These are phyloP conservation scores for Auxenochlorella pyrenoidosa DNA, from an alignment of 139 green algal genomes.

Conservation along the genomic window DNA sequence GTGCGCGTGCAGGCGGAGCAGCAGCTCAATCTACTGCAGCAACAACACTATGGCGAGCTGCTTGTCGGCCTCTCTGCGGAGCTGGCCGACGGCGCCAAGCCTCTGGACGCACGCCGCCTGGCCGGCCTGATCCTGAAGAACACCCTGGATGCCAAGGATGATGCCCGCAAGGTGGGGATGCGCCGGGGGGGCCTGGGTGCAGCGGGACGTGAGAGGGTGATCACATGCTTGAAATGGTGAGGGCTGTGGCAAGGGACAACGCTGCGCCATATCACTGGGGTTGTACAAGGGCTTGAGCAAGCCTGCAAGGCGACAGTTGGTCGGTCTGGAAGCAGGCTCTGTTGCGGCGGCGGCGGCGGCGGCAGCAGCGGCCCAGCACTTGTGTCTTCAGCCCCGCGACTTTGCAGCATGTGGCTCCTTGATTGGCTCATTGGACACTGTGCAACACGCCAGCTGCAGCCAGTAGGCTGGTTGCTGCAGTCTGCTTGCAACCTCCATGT, in stretches of 20 bases:
- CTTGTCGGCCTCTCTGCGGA: constrained; percentile 80
- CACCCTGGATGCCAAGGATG: constrained; percentile 89
- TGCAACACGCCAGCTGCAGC: too few species aligned
- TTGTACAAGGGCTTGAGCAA: too few species aligned
- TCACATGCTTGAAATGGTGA: constrained; percentile 6
- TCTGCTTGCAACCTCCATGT: too few species aligned
- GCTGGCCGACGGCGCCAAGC: constrained; percentile 80
- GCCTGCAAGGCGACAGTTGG: too few species aligned
- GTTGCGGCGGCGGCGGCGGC: background rate
- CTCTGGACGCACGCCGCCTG: constrained; percentile 76
- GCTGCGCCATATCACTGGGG: too few species aligned
- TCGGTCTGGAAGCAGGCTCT: too few species aligned
- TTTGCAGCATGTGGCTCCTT: too few species aligned
- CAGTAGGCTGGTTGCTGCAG: too few species aligned
- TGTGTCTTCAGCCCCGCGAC: too few species aligned
- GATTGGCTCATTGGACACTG: too few species aligned
- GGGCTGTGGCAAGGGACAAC: background rate
- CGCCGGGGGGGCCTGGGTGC: background rate
- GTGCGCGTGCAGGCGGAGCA: constrained; percentile 83
- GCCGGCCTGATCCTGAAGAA: constrained; percentile 98
- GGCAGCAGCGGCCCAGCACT: too few species aligned
- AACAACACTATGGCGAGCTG: constrained; percentile 81
- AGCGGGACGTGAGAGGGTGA: background rate
- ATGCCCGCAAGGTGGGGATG: constrained; percentile 59
- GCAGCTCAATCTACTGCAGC: constrained; percentile 79